These are phyloP conservation scores for Talaromyces sp. DNA, from an alignment of 2,329 filamentous ascomycete genomes.

Conservation along the genomic window DNA sequence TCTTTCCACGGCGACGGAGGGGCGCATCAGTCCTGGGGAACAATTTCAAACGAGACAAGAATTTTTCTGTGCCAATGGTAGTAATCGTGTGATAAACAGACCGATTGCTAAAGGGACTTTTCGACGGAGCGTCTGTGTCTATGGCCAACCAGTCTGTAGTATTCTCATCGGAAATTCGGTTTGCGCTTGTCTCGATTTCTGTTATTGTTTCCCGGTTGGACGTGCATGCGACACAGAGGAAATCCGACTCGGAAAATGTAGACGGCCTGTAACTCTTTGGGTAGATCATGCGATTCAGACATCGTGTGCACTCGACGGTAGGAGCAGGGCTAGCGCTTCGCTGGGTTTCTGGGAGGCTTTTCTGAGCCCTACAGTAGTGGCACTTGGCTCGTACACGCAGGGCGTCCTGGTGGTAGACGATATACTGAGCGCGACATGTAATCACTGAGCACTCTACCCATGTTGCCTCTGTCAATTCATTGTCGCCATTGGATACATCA, in stretches of 20 bases:
- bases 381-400: background rate
- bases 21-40: background rate
- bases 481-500: constrained; percentile 28
- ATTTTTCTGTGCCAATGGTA: background rate
- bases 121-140: constrained; percentile 28
- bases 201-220: constrained; percentile 32
- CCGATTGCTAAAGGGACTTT: background rate
- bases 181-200: constrained; percentile 33
- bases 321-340: background rate
- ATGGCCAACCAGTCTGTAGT: constrained; percentile 41
- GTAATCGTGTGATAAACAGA: background rate
- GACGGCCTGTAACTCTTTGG: background rate
- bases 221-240: constrained; percentile 40
- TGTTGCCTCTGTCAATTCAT: constrained; percentile 25
- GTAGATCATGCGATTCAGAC: background rate
- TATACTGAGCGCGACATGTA: constrained; percentile 46
- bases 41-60: background rate
- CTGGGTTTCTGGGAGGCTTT: background rate
- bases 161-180: constrained; percentile 38
- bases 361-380: background rate
- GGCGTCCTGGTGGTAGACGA: constrained; percentile 46
- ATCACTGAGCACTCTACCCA: constrained; percentile 47
- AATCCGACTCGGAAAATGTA: constrained; percentile 26
- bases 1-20: background rate
- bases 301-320: background rate